phyloP scores from a whole-genome alignment of 495 filamentous ascomycete genomes.

The Penicillium antarcticum region DNA sequence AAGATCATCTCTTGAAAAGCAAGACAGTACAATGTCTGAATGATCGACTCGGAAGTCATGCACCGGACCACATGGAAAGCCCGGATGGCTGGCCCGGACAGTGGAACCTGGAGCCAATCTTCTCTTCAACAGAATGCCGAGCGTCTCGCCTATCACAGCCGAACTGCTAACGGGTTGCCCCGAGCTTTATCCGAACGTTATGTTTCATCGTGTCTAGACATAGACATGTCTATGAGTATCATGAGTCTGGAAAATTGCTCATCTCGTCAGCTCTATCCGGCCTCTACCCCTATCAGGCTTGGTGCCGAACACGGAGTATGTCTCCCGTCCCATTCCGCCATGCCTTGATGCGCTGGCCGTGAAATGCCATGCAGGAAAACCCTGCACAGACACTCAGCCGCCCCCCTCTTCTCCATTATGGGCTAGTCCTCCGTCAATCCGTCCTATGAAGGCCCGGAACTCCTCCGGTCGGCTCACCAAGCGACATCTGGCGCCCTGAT shows the following conservation, averaged over 20 bases:
- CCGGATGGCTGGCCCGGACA: conserved; percentile 24
- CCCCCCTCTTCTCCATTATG: neutral
- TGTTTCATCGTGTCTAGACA: neutral
- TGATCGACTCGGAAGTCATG: conserved; percentile 31
- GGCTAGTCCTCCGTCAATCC: neutral
- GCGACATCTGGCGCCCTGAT: neutral
- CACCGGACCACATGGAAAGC: conserved; percentile 33
- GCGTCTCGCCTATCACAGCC: conserved; percentile 6
- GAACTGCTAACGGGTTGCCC: neutral
- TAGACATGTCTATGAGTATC: neutral
- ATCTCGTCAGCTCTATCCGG: too few relatives aligned
- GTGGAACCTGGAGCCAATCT: conserved; percentile 17
- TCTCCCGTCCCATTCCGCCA: neutral
- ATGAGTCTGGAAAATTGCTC: too few relatives aligned
- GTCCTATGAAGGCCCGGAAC: neutral
- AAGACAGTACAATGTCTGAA: conserved; percentile 14
- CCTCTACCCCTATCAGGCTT: neutral
- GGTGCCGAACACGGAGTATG: neutral
- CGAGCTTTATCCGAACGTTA: conserved; percentile 2
- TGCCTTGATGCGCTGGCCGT: neutral
- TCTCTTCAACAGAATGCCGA: conserved; percentile 11
- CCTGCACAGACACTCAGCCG: conserved; percentile 5
- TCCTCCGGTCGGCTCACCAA: conserved; percentile 1
- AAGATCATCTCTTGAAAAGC: conserved; percentile 21
- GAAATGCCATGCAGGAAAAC: conserved; percentile 1